Evolutionary conservation across 1,284 basidiomycete genomes (phyloP).

Genomic region (Austroboletus novae-zelandiae): DNA sequence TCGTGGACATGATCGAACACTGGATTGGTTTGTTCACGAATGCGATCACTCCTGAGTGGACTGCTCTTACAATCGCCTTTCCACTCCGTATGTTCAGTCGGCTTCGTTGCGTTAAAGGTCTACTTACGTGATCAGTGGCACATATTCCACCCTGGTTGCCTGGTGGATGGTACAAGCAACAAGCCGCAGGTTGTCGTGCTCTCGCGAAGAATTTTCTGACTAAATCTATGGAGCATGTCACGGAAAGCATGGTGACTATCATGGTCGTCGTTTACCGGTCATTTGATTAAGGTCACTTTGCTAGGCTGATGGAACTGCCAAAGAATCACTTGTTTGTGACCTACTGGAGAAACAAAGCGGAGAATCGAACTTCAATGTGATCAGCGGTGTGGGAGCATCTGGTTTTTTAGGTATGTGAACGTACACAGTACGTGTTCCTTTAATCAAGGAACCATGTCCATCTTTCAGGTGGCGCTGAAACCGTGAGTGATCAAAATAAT

Average conservation of each 20-base stretch:
- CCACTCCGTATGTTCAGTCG: conserved; percentile 23
- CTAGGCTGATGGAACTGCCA: conserved; percentile 20
- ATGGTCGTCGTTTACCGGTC: background rate
- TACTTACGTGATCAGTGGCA: conserved; percentile 18
- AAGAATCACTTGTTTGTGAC: conserved; percentile 21
- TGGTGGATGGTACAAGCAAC: conserved; percentile 30
- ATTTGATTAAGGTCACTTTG: background rate
- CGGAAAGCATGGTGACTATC: conserved; percentile 30
- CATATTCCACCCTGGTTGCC: conserved; percentile 40
- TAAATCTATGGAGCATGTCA: conserved; percentile 32
- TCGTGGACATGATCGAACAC: conserved; percentile 22
- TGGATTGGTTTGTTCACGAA: conserved; percentile 10
- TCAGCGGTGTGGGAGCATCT: conserved; percentile 28
- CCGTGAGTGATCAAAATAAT: conserved; percentile 13
- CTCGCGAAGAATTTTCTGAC: conserved; percentile 29
- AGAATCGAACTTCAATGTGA: conserved; percentile 5
- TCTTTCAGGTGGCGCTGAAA: conserved; percentile 28
- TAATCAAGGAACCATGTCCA: background rate
- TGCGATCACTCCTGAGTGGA: conserved; percentile 23
- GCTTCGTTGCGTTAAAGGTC: conserved; percentile 16
- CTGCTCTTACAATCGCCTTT: conserved; percentile 20
- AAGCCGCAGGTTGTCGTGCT: conserved; percentile 23
- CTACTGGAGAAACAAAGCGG: conserved; percentile 10
- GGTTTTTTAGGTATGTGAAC: conserved; percentile 23
- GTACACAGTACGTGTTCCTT: background rate